phyloP scores from a whole-genome alignment of 2,329 filamentous ascomycete species.

The Dactylella cylindrospora region DNA sequence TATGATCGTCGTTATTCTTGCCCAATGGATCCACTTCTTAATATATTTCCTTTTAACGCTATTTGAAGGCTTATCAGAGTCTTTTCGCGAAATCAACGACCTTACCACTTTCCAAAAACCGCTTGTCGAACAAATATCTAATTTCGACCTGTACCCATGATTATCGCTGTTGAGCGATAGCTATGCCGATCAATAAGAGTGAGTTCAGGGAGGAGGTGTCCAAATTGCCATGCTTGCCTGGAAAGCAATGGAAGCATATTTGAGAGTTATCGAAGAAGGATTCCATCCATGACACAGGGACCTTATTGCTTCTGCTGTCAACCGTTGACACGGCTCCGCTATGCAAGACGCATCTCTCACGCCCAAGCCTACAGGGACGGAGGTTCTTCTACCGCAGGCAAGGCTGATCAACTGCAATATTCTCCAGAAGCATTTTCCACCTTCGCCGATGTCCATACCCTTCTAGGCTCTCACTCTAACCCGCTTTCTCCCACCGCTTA shows the following conservation, averaged over 20 bases:
- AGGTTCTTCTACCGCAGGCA: no score
- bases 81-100: slow-evolving; percentile 15
- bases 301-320: background rate
- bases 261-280: slow-evolving; percentile 11
- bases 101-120: background rate
- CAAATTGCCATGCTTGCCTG: slow-evolving; percentile 33
- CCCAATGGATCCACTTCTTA: slow-evolving; percentile 16
- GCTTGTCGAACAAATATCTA: background rate
- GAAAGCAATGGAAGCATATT: slow-evolving; percentile 31
- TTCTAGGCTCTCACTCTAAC: slow-evolving; percentile 1
- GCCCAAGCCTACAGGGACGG: no score
- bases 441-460: background rate
- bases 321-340: no score
- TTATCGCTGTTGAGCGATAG: slow-evolving; percentile 22
- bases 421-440: background rate
- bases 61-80: no score
- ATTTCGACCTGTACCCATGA: background rate
- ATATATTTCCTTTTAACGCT: no score
- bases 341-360: no score
- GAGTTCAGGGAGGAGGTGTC: no score
- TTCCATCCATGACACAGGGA: slow-evolving; percentile 44
- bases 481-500: slow-evolving; percentile 5
- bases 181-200: slow-evolving; percentile 13
- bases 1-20: slow-evolving; percentile 33
- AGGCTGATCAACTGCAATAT: slow-evolving; percentile 23